Evolutionary conservation across 108 stramenopile genomes (phyloP).

Genomic region (Ochromonas danica): DNA sequence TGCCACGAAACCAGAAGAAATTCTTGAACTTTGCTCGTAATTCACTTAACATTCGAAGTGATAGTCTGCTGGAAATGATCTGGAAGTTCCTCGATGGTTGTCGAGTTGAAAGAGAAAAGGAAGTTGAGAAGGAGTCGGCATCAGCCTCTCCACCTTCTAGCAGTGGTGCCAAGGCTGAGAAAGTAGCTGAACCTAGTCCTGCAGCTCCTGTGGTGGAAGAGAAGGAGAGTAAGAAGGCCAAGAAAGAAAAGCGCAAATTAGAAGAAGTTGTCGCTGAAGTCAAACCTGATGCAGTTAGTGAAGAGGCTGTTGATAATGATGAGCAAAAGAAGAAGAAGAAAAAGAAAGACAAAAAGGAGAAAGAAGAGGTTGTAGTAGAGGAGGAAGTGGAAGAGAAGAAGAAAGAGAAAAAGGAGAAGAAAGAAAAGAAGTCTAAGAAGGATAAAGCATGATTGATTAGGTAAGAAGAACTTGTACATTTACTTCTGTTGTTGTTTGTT

Average conservation of each 20-base stretch:
- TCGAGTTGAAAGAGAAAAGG: slow-evolving; percentile 26
- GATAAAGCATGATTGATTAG: slow-evolving; percentile 33
- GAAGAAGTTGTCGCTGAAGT: neutral
- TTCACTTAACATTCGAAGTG: slow-evolving; percentile 65
- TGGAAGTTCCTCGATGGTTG: slow-evolving; percentile 64
- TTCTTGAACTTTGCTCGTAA: slow-evolving; percentile 82
- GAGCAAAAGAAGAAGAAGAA: slow-evolving; percentile 8
- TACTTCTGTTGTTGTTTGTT: too few relatives aligned
- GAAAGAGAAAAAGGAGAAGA: slow-evolving; percentile 38
- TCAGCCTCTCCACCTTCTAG: too few relatives aligned
- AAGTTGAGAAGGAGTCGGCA: too few relatives aligned
- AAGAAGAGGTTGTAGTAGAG: slow-evolving; percentile 39
- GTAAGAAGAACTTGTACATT: too few relatives aligned
- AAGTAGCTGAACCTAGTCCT: neutral
- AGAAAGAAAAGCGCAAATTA: slow-evolving; percentile 7
- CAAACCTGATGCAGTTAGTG: too few relatives aligned
- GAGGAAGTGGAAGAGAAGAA: slow-evolving; percentile 3
- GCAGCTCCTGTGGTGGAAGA: neutral
- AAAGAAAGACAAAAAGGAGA: slow-evolving; percentile 50
- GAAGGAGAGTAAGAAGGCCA: slow-evolving; percentile 24
- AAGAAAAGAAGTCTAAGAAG: slow-evolving; percentile 44
- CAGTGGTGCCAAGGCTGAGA: neutral
- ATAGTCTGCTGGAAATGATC: slow-evolving; percentile 60
- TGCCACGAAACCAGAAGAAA: slow-evolving; percentile 80
- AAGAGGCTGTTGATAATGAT: neutral